Evolutionary conservation across 208 protist species (phyloP).

Genomic region (Naegleria fowleri): DNA sequence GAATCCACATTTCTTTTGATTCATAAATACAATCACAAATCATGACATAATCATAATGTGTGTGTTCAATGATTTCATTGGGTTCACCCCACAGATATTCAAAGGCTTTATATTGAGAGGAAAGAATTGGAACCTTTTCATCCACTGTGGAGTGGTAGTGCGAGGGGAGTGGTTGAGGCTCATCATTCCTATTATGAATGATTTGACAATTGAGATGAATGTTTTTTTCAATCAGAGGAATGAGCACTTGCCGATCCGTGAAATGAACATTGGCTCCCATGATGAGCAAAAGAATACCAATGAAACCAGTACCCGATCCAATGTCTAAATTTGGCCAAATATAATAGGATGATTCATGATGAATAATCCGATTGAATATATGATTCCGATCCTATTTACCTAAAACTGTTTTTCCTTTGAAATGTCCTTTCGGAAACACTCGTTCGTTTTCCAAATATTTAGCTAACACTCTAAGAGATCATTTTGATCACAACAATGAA

Average conservation of each 20-base stretch:
- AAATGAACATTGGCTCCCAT: neutral
- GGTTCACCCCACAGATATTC: conserved; percentile 13
- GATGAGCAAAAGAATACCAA: neutral
- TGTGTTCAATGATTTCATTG: neutral
- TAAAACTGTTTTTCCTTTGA: neutral
- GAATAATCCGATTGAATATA: neutral
- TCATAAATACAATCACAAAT: conserved; percentile 20
- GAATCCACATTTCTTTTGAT: conserved; percentile 24
- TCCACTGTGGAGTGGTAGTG: no score
- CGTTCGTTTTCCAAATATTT: conserved; percentile 20
- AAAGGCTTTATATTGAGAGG: neutral
- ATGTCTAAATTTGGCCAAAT: neutral
- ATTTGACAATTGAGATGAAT: neutral
- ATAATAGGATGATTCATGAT: neutral
- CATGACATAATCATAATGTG: conserved; percentile 14
- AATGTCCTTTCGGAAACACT: neutral
- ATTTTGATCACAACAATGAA: neutral
- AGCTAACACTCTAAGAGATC: neutral
- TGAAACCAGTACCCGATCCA: neutral
- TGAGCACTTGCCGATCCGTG: neutral
- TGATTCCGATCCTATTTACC: neutral
- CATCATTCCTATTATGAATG: neutral
- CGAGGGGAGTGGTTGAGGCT: no score
- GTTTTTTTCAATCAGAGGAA: conserved; percentile 19
- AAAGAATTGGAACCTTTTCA: neutral